Conservation (phyloP, 129 eudicot species). For the Helianthus annuus region DNA sequence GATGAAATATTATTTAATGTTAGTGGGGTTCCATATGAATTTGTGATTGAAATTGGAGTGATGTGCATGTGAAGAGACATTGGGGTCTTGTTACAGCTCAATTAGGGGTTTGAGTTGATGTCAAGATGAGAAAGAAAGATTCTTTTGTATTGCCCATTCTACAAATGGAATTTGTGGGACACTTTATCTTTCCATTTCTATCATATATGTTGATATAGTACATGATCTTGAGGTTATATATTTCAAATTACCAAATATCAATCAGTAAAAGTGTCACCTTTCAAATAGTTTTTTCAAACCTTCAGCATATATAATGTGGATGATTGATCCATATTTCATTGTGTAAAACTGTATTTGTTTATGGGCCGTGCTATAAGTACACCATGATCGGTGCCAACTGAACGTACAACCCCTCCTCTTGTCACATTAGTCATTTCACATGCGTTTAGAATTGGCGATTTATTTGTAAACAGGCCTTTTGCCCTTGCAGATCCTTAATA, state of each 20-base stretch:
- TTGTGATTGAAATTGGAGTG: slow-evolving; percentile 24
- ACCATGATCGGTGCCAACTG: too few species aligned
- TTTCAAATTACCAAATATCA: neutral
- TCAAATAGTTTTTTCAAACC: too few species aligned
- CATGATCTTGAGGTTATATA: neutral
- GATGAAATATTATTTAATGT: slow-evolving; percentile 7
- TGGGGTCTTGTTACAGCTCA: slow-evolving; percentile 52
- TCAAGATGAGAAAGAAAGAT: slow-evolving; percentile 61
- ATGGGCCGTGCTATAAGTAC: too few species aligned
- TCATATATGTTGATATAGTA: neutral
- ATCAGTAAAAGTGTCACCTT: too few species aligned
- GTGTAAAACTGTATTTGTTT: too few species aligned
- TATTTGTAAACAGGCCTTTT: too few species aligned
- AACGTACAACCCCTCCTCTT: too few species aligned
- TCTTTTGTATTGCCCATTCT: slow-evolving; percentile 50
- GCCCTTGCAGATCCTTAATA: too few species aligned
- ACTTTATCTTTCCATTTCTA: neutral
- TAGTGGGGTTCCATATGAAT: slow-evolving; percentile 22
- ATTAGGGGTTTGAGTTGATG: slow-evolving; percentile 37
- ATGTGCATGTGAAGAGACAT: slow-evolving; percentile 44
- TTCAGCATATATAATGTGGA: too few species aligned
- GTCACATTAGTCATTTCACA: too few species aligned
- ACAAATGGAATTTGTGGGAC: slow-evolving; percentile 28
- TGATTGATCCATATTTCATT: too few species aligned
- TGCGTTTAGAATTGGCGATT: too few species aligned